Evolutionary conservation across 129 eudicot species (phyloP).

Genomic region (Calendula officinalis): DNA sequence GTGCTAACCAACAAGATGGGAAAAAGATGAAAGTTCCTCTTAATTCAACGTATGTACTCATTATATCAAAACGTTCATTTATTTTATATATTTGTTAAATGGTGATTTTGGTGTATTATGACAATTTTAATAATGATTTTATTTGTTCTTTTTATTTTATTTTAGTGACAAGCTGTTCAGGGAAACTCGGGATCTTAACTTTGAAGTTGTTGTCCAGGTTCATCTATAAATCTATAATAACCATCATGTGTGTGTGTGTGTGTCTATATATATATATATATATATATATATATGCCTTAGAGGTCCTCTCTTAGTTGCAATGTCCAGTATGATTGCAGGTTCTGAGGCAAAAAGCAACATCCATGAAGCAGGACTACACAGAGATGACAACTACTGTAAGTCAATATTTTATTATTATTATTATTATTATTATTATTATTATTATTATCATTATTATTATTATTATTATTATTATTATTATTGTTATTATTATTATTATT

Average conservation of each 20-base stretch:
- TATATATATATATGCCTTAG: conserved; percentile 3
- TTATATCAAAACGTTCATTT: background rate
- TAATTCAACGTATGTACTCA: conserved; percentile 67
- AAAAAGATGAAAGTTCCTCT: conserved; percentile 91
- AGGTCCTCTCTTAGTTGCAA: conserved; percentile 44
- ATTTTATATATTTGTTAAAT: conserved; percentile 10
- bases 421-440: too few relatives aligned
- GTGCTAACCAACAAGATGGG: conserved; percentile 73
- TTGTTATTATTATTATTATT: too few relatives aligned
- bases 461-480: too few relatives aligned
- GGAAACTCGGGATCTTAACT: conserved; percentile 92
- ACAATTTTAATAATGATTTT: conserved; percentile 2
- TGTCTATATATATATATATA: too few relatives aligned
- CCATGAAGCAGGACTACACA: conserved; percentile 97
- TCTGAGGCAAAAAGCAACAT: conserved; percentile 93
- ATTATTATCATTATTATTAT: too few relatives aligned
- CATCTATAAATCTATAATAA: too few relatives aligned
- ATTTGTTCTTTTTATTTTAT: conserved; percentile 22
- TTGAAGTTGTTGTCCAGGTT: conserved; percentile 99
- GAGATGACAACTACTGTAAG: conserved; percentile 84
- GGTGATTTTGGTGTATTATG: conserved; percentile 1
- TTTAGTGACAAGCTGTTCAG: conserved; percentile 95
- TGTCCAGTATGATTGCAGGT: conserved; percentile 78
- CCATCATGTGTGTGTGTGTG: too few relatives aligned
- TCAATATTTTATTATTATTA: conserved; percentile 1